Evolutionary conservation across 768 basidiomycete genomes (phyloP).

Genomic region (Gyrodon lividus): DNA sequence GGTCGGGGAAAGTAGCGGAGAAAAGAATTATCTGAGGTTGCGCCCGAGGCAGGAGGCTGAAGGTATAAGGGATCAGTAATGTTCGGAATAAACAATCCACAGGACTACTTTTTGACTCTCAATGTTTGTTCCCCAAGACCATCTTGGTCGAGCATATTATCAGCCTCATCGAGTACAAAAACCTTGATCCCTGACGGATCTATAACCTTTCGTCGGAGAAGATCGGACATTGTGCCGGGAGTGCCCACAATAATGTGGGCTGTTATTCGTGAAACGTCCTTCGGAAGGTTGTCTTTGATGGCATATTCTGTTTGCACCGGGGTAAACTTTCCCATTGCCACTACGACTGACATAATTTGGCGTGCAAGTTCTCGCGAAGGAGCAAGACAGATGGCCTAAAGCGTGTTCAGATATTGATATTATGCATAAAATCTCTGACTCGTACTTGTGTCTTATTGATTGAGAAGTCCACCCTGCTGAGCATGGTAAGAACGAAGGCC

Average conservation of each 20-base stretch:
- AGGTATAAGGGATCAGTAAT: conserved; percentile 12
- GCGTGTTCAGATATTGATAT: conserved; percentile 3
- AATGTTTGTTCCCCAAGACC: conserved; percentile 92
- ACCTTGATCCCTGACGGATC: conserved; percentile 82
- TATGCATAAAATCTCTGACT: background rate
- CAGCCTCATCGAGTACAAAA: conserved; percentile 96
- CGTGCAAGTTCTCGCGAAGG: conserved; percentile 96
- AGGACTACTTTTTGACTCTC: conserved; percentile 84
- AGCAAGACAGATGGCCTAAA: conserved; percentile 92
- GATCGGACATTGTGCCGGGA: conserved; percentile 90
- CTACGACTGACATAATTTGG: conserved; percentile 95
- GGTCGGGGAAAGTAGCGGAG: conserved; percentile 96
- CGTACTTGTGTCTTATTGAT: conserved; percentile 80
- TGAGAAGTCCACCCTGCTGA: conserved; percentile 86
- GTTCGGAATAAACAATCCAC: background rate
- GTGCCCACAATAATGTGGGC: conserved; percentile 95
- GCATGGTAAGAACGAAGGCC: conserved; percentile 96
- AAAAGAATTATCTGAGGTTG: conserved; percentile 88
- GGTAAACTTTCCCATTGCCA: conserved; percentile 94
- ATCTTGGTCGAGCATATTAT: conserved; percentile 97
- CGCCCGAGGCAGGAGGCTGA: conserved; percentile 56
- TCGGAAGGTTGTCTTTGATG: conserved; percentile 83
- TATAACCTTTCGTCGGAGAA: conserved; percentile 75
- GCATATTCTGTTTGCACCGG: conserved; percentile 92
- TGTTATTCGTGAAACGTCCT: conserved; percentile 62